phyloP scores from a whole-genome alignment of 176 grass and related monocot species.

The Eragrostis curvula region DNA sequence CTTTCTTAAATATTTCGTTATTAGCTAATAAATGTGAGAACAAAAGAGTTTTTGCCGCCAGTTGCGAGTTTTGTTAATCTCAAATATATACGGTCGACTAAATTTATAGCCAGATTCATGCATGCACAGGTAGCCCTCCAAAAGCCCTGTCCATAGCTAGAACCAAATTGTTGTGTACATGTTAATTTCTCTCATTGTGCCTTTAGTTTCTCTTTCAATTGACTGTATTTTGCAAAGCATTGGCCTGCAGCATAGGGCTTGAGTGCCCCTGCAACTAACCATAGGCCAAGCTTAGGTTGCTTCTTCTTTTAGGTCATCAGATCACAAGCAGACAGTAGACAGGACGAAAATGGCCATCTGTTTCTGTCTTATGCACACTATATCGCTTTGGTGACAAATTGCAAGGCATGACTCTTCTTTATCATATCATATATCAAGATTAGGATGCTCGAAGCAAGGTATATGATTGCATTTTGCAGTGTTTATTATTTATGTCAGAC shows the following conservation, averaged over 20 bases:
- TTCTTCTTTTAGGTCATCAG: conserved; percentile 37
- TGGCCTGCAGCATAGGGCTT: background rate
- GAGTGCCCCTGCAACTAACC: conserved; percentile 35
- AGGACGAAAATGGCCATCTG: conserved; percentile 38
- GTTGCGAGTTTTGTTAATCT: too few species aligned
- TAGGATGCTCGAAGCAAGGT: background rate
- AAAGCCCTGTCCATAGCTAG: too few species aligned
- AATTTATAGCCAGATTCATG: too few species aligned
- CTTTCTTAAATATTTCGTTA: background rate
- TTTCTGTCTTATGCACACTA: conserved; percentile 49
- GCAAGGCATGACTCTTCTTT: background rate
- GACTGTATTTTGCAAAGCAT: conserved; percentile 27
- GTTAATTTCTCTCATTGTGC: too few species aligned
- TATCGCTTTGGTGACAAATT: conserved; percentile 27
- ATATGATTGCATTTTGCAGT: too few species aligned
- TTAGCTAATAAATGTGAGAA: too few species aligned
- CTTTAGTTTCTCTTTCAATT: too few species aligned
- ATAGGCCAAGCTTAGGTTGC: conserved; percentile 28
- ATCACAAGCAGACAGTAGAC: conserved; percentile 57
- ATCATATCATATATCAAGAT: conserved; percentile 32
- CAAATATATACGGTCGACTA: too few species aligned
- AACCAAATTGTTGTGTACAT: too few species aligned
- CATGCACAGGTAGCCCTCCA: too few species aligned
- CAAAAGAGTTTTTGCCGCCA: too few species aligned
- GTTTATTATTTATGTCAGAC: too few species aligned